phyloP scores from a whole-genome alignment of 495 filamentous ascomycete species.

The Penicillium manginii region DNA sequence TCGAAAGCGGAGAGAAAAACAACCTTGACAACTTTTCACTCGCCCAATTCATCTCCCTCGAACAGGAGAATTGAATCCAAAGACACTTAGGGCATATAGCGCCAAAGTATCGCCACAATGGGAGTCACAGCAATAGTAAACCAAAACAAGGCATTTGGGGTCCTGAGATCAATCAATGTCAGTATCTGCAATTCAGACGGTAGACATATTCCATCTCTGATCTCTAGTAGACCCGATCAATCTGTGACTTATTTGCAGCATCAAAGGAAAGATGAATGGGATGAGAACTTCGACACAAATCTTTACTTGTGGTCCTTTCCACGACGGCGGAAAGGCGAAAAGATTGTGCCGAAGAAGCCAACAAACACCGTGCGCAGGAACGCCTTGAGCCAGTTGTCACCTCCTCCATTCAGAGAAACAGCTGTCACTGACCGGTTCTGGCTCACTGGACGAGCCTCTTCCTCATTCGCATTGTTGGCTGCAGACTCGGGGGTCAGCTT shows the following conservation, averaged over 20 bases:
- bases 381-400: constrained; percentile 50
- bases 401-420: constrained; percentile 47
- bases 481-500: constrained; percentile 15
- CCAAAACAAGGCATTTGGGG: constrained; percentile 27
- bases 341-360: constrained; percentile 46
- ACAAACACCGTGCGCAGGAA: constrained; percentile 49
- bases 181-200: constrained; percentile 25
- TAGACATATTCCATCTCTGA: neutral
- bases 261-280: constrained; percentile 23
- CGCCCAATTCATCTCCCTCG: constrained; percentile 4
- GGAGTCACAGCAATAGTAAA: constrained; percentile 36
- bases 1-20: constrained; percentile 31
- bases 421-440: constrained; percentile 51
- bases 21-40: constrained; percentile 29
- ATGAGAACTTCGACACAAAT: constrained; percentile 12
- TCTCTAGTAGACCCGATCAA: constrained; percentile 2
- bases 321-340: constrained; percentile 47
- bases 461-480: constrained; percentile 32
- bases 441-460: constrained; percentile 43
- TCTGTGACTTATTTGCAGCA: constrained; percentile 10
- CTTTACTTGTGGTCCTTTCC: constrained; percentile 36
- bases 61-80: too few relatives aligned
- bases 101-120: constrained; percentile 38
- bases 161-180: constrained; percentile 39
- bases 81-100: constrained; percentile 28